phyloP scores from a whole-genome alignment of 2,329 filamentous ascomycete genomes.

The Neurospora sp. region DNA sequence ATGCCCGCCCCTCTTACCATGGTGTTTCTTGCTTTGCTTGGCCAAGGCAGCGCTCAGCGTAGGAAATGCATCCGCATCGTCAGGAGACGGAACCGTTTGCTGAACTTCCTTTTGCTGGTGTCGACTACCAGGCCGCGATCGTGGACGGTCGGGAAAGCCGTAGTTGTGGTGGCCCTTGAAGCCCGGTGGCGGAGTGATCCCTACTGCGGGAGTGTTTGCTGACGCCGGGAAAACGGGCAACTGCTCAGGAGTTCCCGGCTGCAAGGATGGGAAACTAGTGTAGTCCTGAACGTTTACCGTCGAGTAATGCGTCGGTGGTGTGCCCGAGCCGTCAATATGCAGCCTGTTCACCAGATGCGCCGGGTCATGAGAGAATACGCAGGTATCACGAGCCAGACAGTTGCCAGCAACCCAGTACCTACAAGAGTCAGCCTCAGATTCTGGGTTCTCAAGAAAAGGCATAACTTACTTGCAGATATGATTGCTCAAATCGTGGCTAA shows the following conservation, averaged over 20 bases:
- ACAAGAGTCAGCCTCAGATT: constrained; percentile 1
- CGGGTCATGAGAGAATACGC: constrained; percentile 95
- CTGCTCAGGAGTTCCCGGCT: constrained; percentile 49
- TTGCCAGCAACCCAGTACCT: constrained; percentile 96
- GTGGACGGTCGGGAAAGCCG: constrained; percentile 50
- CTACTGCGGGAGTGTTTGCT: constrained; percentile 42
- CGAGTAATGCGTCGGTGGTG: constrained; percentile 52
- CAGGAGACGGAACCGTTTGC: constrained; percentile 64
- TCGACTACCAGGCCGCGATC: constrained; percentile 77
- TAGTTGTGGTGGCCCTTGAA: constrained; percentile 44
- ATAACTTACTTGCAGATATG: constrained; percentile 90
- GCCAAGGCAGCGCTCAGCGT: constrained; percentile 66
- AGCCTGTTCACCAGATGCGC: constrained; percentile 76
- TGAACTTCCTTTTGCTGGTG: constrained; percentile 57
- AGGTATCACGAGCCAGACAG: constrained; percentile 85
- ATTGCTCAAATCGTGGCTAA: constrained; percentile 90
- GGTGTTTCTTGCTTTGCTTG: constrained; percentile 81
- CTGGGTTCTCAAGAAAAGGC: constrained; percentile 1
- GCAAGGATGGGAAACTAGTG: constrained; percentile 73
- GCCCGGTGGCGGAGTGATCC: constrained; percentile 57
- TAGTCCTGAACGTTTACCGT: constrained; percentile 75
- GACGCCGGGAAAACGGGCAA: constrained; percentile 41
- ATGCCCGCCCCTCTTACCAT: constrained; percentile 82
- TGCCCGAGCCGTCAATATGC: constrained; percentile 57
- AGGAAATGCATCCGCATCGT: constrained; percentile 93